phyloP scores from a whole-genome alignment of 2,329 filamentous ascomycete genomes.

The Knoxdaviesia capensis region DNA sequence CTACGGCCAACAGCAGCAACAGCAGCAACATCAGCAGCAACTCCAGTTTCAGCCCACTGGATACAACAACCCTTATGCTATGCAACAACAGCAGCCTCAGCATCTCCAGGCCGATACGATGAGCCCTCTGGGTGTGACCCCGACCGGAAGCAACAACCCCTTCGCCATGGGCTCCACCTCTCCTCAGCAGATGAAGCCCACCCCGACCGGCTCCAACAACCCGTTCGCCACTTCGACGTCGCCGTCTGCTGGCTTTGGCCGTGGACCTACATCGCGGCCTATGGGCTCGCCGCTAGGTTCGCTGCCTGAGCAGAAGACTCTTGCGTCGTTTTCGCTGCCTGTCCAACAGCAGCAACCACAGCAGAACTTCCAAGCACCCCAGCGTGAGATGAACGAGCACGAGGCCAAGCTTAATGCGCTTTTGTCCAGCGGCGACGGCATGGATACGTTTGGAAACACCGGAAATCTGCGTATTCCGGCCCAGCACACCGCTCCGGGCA shows the following conservation, averaged over 20 bases:
- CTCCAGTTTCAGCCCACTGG: slow-evolving; percentile 31
- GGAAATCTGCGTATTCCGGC: slow-evolving; percentile 87
- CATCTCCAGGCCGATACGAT: slow-evolving; percentile 5
- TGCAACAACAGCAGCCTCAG: slow-evolving; percentile 19
- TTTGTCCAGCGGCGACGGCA: slow-evolving; percentile 70
- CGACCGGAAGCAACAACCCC: slow-evolving; percentile 81
- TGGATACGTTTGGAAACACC: slow-evolving; percentile 96
- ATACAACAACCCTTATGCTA: slow-evolving; percentile 29
- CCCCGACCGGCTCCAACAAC: slow-evolving; percentile 92
- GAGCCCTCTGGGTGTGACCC: slow-evolving; percentile 16
- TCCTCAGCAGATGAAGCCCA: slow-evolving; percentile 48
- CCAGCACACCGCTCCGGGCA: slow-evolving; percentile 89
- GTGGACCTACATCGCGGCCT: slow-evolving; percentile 28
- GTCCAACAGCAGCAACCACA: slow-evolving; percentile 21
- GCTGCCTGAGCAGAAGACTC: slow-evolving; percentile 67
- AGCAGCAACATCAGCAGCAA: slow-evolving; percentile 25
- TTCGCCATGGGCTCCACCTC: slow-evolving; percentile 48
- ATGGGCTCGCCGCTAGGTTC: slow-evolving; percentile 49
- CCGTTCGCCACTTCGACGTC: slow-evolving; percentile 69
- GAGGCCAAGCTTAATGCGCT: slow-evolving; percentile 69
- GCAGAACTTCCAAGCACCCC: slow-evolving; percentile 13
- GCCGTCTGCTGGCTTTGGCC: slow-evolving; percentile 21
- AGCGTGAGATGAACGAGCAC: slow-evolving; percentile 38
- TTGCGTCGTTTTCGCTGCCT: slow-evolving; percentile 32
- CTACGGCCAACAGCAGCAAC: slow-evolving; percentile 34